Evolutionary conservation across 441 rosid species (phyloP).

Genomic region (Croton setiger): DNA sequence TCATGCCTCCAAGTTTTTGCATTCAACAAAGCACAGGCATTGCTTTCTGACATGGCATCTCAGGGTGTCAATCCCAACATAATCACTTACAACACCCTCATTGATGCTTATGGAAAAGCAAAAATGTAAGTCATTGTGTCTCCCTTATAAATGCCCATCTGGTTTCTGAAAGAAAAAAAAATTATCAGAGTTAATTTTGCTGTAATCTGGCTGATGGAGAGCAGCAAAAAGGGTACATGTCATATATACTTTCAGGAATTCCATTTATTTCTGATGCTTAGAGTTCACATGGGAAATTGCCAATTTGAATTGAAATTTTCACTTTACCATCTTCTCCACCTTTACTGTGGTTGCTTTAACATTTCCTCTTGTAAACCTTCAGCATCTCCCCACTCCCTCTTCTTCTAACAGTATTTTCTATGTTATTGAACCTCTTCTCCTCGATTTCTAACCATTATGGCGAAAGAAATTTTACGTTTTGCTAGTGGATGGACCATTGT

Average conservation of each 20-base stretch:
- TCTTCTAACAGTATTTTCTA: neutral
- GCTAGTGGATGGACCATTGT: conserved; percentile 22
- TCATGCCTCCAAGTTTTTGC: conserved; percentile 77
- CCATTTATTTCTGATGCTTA: neutral
- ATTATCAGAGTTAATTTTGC: neutral
- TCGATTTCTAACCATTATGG: neutral
- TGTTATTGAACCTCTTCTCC: neutral
- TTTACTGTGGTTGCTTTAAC: neutral
- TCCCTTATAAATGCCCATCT: conserved; percentile 15
- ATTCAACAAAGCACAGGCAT: conserved; percentile 46
- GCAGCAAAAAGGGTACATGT: neutral
- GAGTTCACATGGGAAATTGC: neutral
- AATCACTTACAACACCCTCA: conserved; percentile 75
- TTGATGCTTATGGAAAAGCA: conserved; percentile 83
- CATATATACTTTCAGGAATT: neutral
- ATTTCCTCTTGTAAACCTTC: neutral
- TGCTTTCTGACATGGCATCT: conserved; percentile 73
- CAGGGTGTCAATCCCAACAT: conserved; percentile 71
- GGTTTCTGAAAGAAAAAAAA: conserved; percentile 13
- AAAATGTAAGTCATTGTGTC: conserved; percentile 48
- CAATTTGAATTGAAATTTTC: too few relatives aligned
- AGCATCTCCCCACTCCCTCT: neutral
- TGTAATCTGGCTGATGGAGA: neutral
- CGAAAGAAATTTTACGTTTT: conserved; percentile 11
- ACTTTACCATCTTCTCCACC: too few relatives aligned